Evolutionary conservation across 495 filamentous ascomycete genomes (phyloP), one percentile per base, ranked within the genome.

Genomic region (Penicillium egyptiacum): DNA sequence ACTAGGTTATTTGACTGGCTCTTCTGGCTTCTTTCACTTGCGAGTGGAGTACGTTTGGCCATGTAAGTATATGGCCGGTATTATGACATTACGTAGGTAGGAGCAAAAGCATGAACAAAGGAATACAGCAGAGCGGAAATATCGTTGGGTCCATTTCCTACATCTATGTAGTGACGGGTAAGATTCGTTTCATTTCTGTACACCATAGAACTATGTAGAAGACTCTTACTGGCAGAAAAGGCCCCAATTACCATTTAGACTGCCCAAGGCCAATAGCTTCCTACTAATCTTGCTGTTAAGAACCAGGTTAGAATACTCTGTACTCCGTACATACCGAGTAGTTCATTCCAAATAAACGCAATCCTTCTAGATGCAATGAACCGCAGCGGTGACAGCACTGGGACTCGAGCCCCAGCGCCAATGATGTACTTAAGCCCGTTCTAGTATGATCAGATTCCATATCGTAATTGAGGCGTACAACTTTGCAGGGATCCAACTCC

Each of bases 341-440:
- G 14, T 23, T 39, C 10, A 16, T 39, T 50, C 31, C 17, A n/a
- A 23, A 25, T 50, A 37, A 37, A 3, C 33, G n/a, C 10, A n/a
- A 50, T 22, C 14, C 48, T 40, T 50, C 20, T 33, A 39, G 33
- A 26, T 50, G 33, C 48, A 39, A 37, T 25, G 48, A 50, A 26
- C 48, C 33, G 33, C 33, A 19, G 44, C 44, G 25, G 44, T 47
- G 23, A 4, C 23, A 19, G 44, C 8, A 16, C 14, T 22, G 25
- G 16, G 25, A 50, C 20, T 39, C 19, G n/a, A 8, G 2, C 7
- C 14, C 35, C 28, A 41, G 22, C 1, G 23, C 33, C 50, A 41
- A 49, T 31, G 5, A 41, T 41, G 45, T 30, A n/a, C 6, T 8
- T 3, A 47, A 28, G 1, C 23, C 22, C 17, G 6, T 19, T 30